Evolutionary conservation across 345 rosid species (phyloP), one percentile per base, ranked within the genome.

Genomic region (Bruguiera gymnorhiza): DNA sequence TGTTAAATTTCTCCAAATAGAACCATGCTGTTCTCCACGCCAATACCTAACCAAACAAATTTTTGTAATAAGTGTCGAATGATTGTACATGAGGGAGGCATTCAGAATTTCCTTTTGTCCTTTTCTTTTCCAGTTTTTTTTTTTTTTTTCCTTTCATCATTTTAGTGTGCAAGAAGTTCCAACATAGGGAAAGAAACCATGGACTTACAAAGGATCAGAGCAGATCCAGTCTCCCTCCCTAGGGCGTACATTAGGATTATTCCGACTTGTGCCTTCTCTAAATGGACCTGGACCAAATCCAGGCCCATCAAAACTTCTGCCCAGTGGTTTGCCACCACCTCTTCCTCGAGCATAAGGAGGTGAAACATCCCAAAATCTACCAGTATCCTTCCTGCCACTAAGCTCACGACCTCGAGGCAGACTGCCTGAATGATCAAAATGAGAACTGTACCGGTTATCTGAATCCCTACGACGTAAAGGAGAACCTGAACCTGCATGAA

Each of bases 171-270:
- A 54, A 30, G 37, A 31, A 48, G 23, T 66, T 21, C 26, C 18
- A 60, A 24, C 73, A 21, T 23, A 46, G 3, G 27, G 66, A 53
- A 58, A 68, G 36, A 27, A 31, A 67, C 61, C 21, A 52, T 11
- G 27, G 37, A 81, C 98, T 87, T 85, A 91, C 98, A 26, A 26
- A 53, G 87, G 85, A 81, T 91, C 87, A 3, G 78, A 68, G 78
- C 97, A 94, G 67, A 80, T 70, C 98, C 98, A 94, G 71, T 94
- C 98, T 60, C 97, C 97, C 66, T 91, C 95, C 81, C 97, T 91
- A 46, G 97, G 98, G 19, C 86, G 88, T 60, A 93, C 89, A 63
- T 89, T 93, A 52, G 96, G 85, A 60, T 83, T 83, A 68, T 87
- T 89, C 82, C 89, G 78, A 69, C 68, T 62, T 68, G 77, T 24